Evolutionary conservation across 2,329 filamentous ascomycete genomes (phyloP), one percentile per base, ranked within the genome.

Genomic region (Diaporthe sp.): DNA sequence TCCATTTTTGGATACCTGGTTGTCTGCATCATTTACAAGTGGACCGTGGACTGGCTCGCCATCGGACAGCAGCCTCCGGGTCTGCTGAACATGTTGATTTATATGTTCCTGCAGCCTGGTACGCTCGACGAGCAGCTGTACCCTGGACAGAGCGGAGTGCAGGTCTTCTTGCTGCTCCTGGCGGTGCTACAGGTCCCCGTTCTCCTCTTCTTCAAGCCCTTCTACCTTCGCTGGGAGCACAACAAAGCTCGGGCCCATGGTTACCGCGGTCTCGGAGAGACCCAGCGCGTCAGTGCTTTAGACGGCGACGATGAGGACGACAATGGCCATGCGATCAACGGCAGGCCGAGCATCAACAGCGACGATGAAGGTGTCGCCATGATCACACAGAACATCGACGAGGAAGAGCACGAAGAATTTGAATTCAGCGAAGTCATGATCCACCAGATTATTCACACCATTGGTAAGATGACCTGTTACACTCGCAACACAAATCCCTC

Each of bases 391-490:
- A 95, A 97, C 82, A 91, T 97, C 79, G 87, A 92, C 44, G 90
- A 89, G 58, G 94, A 95, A 67, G 96, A 96, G 79, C 95, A 98
- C 80, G 96, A 97, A 81, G 97, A 99, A 83, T 99, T 99, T 84
- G 97, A 99, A 80, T 99, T 99, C 84, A 92, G 94, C 76, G 97
- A 99, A 84, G 91, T 95, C 78, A 98, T 99, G 95, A 99, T 99
- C 82, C 97, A 99, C 86, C 97, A 99, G 85, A 92, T 98, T 83
- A 99, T 99, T 82, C 97, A 98, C 87, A 98, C 96, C 25, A 98
- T 98, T 82, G 95, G 94, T 96, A 92, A 85, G 93, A 44, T 31
- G 17, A 44, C 25, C 13, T 79, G 28, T 37, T 17, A n/a, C 9
- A 19, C 53, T 51, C 12, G 12, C 34, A 28, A 7, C 19, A 49